Conservation (phyloP, 1,284 basidiomycete species). For the Ustilago hordei region DNA sequence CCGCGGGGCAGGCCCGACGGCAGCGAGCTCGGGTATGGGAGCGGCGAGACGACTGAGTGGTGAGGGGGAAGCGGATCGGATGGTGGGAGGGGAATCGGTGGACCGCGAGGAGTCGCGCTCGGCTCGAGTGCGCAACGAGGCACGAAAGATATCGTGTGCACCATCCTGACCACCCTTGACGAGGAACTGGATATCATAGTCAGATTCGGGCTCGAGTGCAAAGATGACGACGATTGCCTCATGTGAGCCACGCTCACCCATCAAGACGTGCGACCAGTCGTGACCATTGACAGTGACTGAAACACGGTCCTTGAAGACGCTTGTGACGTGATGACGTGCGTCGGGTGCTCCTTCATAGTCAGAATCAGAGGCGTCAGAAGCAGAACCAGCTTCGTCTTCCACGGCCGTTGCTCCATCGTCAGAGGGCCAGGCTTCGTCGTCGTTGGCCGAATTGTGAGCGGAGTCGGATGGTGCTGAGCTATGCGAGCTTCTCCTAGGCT, state of each 20-base stretch:
- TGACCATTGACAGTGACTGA: conserved; percentile 56
- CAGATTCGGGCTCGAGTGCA: conserved; percentile 53
- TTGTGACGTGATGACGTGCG: conserved; percentile 30
- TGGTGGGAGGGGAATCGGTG: conserved; percentile 22
- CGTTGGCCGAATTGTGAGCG: conserved; percentile 37
- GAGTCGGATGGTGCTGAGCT: conserved; percentile 44
- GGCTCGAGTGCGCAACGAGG: conserved; percentile 34
- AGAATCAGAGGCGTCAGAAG: conserved; percentile 53
- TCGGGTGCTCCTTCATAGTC: conserved; percentile 36
- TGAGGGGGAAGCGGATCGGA: conserved; percentile 44
- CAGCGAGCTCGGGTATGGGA: conserved; percentile 33
- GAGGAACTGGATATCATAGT: conserved; percentile 56
- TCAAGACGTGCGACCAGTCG: conserved; percentile 59
- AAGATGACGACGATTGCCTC: conserved; percentile 65
- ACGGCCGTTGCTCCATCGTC: conserved; percentile 55
- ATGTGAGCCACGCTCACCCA: conserved; percentile 56
- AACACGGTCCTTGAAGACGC: conserved; percentile 55
- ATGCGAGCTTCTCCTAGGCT: conserved; percentile 38
- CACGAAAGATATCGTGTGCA: conserved; percentile 28
- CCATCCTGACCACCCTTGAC: conserved; percentile 52
- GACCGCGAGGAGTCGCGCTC: conserved; percentile 43
- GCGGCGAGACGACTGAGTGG: conserved; percentile 42
- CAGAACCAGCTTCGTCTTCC: conserved; percentile 50
- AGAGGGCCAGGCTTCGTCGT: conserved; percentile 52
- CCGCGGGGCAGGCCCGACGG: conserved; percentile 22